These are phyloP conservation scores for Beauveria medogensis DNA, from an alignment of 2,329 filamentous ascomycete genomes.

Conservation along the genomic window DNA sequence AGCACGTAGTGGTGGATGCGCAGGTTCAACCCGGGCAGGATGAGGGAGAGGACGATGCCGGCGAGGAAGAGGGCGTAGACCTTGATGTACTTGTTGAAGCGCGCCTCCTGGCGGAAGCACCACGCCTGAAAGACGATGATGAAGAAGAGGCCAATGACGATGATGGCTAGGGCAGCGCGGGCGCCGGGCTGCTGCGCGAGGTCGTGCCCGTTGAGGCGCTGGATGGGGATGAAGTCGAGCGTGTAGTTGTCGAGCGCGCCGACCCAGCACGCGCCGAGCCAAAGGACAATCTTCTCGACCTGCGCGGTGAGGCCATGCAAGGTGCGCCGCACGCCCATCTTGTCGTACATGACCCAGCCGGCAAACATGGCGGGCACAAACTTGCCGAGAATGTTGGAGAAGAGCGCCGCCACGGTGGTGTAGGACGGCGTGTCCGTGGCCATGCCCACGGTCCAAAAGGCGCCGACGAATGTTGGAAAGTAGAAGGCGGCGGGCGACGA, in stretches of 20 bases:
- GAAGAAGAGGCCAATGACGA: slow-evolving; percentile 60
- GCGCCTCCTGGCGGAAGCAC: slow-evolving; percentile 77
- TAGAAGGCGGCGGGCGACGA: slow-evolving; percentile 75
- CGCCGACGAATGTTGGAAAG: slow-evolving; percentile 68
- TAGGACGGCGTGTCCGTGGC: slow-evolving; percentile 78
- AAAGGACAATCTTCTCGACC: slow-evolving; percentile 81
- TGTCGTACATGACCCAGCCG: slow-evolving; percentile 79
- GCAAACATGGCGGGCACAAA: slow-evolving; percentile 83
- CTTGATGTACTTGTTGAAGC: slow-evolving; percentile 67
- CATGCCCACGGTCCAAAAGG: slow-evolving; percentile 86
- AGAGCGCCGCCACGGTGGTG: slow-evolving; percentile 57
- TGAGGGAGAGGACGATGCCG: slow-evolving; percentile 61
- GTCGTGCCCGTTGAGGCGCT: slow-evolving; percentile 84
- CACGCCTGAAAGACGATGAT: slow-evolving; percentile 72
- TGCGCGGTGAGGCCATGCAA: slow-evolving; percentile 69
- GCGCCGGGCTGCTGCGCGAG: slow-evolving; percentile 84
- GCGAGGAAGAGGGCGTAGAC: slow-evolving; percentile 64
- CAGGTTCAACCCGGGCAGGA: slow-evolving; percentile 68
- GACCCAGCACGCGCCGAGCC: slow-evolving; percentile 85
- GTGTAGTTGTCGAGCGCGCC: slow-evolving; percentile 93
- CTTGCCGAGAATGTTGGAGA: slow-evolving; percentile 71
- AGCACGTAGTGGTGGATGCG: slow-evolving; percentile 95
- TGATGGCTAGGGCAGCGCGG: slow-evolving; percentile 68
- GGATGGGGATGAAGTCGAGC: slow-evolving; percentile 86
- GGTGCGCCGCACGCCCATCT: slow-evolving; percentile 67